Conservation (phyloP, 805 yeast genomes). For the Cyberlindnera nakhonratchasimensis region DNA sequence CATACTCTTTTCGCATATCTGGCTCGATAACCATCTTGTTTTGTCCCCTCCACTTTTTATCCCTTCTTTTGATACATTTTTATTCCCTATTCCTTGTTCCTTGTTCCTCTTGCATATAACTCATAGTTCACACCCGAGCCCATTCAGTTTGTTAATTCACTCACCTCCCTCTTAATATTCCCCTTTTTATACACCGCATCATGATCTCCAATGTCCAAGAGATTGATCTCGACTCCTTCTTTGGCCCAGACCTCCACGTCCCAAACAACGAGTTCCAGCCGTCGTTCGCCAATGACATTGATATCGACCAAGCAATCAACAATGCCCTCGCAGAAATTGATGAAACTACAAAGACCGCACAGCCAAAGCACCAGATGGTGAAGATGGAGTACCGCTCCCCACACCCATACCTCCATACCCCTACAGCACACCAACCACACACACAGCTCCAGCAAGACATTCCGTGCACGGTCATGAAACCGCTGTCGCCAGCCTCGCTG, state of each 20-base stretch:
- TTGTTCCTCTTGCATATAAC: not conserved
- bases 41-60: not conserved
- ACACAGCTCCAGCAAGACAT: no score
- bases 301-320: conserved; percentile 15
- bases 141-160: not conserved
- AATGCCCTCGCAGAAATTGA: conserved; percentile 16
- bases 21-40: not conserved
- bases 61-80: not conserved
- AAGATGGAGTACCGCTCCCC: not conserved
- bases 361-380: not conserved
- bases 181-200: not conserved
- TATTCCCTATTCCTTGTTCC: not conserved
- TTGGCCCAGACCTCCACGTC: conserved; percentile 3
- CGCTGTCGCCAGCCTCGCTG: conserved; percentile 36
- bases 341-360: conserved; percentile 6
- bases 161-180: not conserved
- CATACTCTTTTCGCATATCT: not conserved
- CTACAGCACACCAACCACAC: no score
- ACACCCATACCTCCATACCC: not conserved
- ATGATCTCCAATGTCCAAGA: conserved; percentile 12
- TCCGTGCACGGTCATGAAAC: no score
- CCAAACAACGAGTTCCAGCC: not conserved
- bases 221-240: conserved; percentile 14
- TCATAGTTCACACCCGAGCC: no score
- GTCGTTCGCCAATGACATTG: conserved; percentile 3